Evolutionary conservation across 2,329 filamentous ascomycete species (phyloP).

Genomic region (Trichoderma arundinaceum): DNA sequence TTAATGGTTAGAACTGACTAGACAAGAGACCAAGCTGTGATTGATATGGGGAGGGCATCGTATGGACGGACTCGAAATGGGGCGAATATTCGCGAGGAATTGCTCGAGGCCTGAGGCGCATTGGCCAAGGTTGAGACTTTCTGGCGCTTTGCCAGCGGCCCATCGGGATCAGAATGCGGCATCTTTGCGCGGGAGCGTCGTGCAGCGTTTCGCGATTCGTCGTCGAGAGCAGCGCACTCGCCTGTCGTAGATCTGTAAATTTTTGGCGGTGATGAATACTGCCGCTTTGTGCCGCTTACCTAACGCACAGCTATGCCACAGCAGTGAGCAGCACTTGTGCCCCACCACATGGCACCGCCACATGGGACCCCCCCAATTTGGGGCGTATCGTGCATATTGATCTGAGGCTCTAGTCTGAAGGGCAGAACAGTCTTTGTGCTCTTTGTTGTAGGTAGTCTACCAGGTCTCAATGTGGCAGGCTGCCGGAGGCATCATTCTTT

Average conservation of each 20-base stretch:
- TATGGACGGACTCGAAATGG: conserved; percentile 78
- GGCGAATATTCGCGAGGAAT: conserved; percentile 83
- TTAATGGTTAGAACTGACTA: conserved; percentile 21
- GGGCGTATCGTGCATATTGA: too few relatives aligned
- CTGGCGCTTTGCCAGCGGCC: conserved; percentile 76
- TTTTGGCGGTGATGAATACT: conserved; percentile 38
- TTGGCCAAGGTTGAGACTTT: conserved; percentile 59
- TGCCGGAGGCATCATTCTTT: too few relatives aligned
- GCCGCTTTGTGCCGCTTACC: conserved; percentile 35
- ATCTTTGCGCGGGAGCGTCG: conserved; percentile 46
- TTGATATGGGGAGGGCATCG: conserved; percentile 8
- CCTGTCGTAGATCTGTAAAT: conserved; percentile 33
- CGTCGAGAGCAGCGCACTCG: conserved; percentile 22
- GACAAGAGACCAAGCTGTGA: conserved; percentile 1
- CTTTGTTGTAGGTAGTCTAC: too few relatives aligned
- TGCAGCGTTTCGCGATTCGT: conserved; percentile 30
- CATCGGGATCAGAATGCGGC: conserved; percentile 64
- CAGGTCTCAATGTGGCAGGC: too few relatives aligned
- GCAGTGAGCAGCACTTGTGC: background rate
- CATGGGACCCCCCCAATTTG: background rate
- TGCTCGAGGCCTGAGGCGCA: conserved; percentile 47
- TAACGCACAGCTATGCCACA: conserved; percentile 2
- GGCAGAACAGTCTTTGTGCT: too few relatives aligned
- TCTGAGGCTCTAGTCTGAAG: too few relatives aligned
- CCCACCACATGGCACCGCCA: conserved; percentile 8